Evolutionary conservation across 192 early-diverging fungal genomes (phyloP).

Genomic region (Ambispora gerdemannii): DNA sequence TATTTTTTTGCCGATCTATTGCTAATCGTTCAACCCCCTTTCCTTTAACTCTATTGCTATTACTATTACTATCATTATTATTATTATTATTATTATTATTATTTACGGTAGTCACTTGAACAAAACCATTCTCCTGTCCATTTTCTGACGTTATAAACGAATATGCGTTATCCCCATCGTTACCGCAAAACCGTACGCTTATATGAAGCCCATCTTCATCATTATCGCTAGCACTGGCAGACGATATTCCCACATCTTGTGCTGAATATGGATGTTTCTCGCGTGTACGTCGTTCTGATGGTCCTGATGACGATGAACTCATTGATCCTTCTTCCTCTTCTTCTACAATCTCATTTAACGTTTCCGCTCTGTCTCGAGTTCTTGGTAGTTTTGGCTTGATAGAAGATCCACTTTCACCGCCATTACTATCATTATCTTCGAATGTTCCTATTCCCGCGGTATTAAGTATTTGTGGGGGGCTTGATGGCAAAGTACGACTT

Average conservation of each 20-base stretch:
- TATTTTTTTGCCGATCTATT: background rate
- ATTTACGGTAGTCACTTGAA: background rate
- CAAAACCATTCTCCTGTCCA: background rate
- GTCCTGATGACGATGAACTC: constrained; percentile 1
- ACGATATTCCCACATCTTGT: constrained; percentile 10
- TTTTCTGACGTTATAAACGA: background rate
- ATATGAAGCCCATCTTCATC: background rate
- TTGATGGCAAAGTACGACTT: constrained; percentile 19
- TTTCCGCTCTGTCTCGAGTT: background rate
- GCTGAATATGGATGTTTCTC: background rate
- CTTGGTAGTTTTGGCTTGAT: background rate
- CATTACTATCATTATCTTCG: constrained; percentile 7
- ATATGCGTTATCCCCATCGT: background rate
- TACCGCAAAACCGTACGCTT: background rate
- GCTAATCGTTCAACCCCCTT: constrained; percentile 22
- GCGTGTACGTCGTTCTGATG: background rate
- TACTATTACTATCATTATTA: no score
- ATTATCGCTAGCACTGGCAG: constrained; percentile 16
- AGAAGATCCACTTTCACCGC: background rate
- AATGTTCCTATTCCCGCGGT: background rate
- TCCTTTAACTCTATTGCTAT: constrained; percentile 19
- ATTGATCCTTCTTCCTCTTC: constrained; percentile 18
- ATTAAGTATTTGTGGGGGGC: constrained; percentile 6
- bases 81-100: no score
- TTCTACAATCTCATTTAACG: constrained; percentile 21